Percentiles rank a stretch among this genome's conserved stretches.
Conservation (phyloP, 176 grass and related monocot genomes). For the Rhynchospora tenuis region DNA sequence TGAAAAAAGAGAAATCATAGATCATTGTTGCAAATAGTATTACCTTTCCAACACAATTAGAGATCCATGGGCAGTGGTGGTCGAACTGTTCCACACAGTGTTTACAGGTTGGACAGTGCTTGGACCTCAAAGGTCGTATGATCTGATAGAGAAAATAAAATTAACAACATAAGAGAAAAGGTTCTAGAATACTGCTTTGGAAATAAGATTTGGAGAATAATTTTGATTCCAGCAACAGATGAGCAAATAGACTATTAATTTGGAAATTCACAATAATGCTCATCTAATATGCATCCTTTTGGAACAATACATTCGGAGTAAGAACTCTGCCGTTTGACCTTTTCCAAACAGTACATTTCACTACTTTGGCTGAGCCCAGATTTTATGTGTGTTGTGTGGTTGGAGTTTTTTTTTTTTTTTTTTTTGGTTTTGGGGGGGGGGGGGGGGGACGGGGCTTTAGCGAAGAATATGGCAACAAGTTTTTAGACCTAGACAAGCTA, state of each 20-base stretch:
- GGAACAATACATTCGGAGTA: not conserved
- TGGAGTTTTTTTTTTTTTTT: too few species aligned
- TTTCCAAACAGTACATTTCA: not conserved
- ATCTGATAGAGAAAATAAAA: conserved; percentile 52
- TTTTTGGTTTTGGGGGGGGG: not conserved
- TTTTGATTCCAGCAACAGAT: not conserved
- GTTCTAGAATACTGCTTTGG: not conserved
- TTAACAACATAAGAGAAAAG: conserved; percentile 18
- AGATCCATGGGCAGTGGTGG: conserved; percentile 97
- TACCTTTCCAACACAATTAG: conserved; percentile 98
- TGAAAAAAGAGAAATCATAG: not conserved
- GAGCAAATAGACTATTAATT: not conserved
- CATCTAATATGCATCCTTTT: not conserved
- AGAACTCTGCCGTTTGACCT: not conserved
- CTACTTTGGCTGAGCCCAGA: not conserved
- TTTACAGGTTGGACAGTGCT: conserved; percentile 89
- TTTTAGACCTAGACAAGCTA: not conserved
- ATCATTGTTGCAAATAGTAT: not conserved
- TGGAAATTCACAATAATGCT: not conserved
- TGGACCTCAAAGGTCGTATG: conserved; percentile 90
- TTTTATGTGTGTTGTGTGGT: not conserved
- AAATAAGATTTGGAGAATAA: not conserved
- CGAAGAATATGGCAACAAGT: not conserved
- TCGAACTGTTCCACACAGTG: conserved; percentile 95
- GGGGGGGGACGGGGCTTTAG: not conserved